Evolutionary conservation across 495 filamentous ascomycete genomes (phyloP).

Genomic region (Trichoderma asperelloides): DNA sequence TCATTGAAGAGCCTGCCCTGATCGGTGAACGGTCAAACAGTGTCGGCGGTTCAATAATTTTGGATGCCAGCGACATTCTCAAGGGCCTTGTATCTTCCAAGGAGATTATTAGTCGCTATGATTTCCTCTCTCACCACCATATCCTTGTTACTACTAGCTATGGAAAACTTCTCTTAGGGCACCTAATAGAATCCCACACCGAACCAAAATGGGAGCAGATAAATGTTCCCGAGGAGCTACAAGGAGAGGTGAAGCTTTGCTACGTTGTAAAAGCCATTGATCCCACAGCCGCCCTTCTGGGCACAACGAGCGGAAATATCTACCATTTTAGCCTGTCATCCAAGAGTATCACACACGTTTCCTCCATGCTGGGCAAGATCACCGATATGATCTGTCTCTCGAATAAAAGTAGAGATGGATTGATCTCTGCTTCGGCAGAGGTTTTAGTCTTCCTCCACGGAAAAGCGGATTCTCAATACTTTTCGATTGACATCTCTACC

Average conservation of each 20-base stretch:
- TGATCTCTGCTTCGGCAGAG: conserved; percentile 10
- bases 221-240: not conserved
- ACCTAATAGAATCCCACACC: conserved; percentile 12
- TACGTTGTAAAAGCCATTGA: conserved; percentile 31
- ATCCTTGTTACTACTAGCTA: conserved; percentile 51
- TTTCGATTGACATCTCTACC: not conserved
- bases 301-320: conserved; percentile 43
- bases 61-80: conserved; percentile 2
- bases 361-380: conserved; percentile 39
- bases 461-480: conserved; percentile 14
- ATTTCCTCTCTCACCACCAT: conserved; percentile 48
- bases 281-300: conserved; percentile 38
- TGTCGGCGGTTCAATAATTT: not conserved
- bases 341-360: conserved; percentile 19
- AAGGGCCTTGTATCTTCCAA: conserved; percentile 15
- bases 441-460: conserved; percentile 19
- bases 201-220: not conserved
- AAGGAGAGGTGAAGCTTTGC: conserved; percentile 32
- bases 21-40: no score
- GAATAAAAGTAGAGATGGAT: conserved; percentile 10
- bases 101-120: conserved; percentile 53
- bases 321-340: conserved; percentile 32
- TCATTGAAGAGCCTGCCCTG: conserved; percentile 18
- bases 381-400: conserved; percentile 32
- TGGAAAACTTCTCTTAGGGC: conserved; percentile 51